Base-by-base conservation (phyloP, 495 filamentous ascomycete species). In the Mytilinidion resinicola region DNA sequence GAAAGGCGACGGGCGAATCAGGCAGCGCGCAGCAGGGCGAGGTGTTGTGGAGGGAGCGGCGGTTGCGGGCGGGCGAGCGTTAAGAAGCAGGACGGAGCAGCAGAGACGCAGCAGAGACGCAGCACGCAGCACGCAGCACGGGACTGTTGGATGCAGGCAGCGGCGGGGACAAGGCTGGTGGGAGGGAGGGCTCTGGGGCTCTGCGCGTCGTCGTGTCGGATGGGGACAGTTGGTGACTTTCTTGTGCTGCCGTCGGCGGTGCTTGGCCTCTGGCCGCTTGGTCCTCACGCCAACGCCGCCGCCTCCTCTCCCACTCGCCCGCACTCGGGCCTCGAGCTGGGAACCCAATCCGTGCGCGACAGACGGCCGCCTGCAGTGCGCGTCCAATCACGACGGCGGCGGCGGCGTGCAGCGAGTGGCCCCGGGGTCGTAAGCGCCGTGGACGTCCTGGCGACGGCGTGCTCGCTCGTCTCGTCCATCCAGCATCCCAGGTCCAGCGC, bases 371-470 rank as follows among this genome's bases (percentile, higher is more conserved):
- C 12, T 49, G 46, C 46, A 12, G 14, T 19, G 46, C 8, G 9
- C 14, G 46, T 1, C 46, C 17, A 49, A 49, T 49, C 4, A 25
- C 12, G 2, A 2, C 4, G 12, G 39, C 12, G 2, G 4, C 17
- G 19, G 33, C 19, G 14, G 46, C 12, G 5, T 11, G 0, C 4
- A 33, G 20, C 8, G 7, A 19, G 21, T 6, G 19, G 4, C 21
- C 46, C 21, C 46, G 14, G 46, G 46, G n/a, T 25, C 25, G 14
- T 49, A 49, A 49, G 46, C 46, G 46, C 46, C 21, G 46, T 49
- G 46, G 46, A 49, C 4, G 46, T 49, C 19, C 46, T 49, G 1
- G 21, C 8, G 14, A 20, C 33, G 8, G 14, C 21, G 19, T 19
- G 14, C 21, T 25, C 46, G 46, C 46, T 49, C 20, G 1, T 46